Evolutionary conservation across 2,329 filamentous ascomycete species (phyloP), one percentile per base, ranked within the genome.

Genomic region (Calonectria pteridis): DNA sequence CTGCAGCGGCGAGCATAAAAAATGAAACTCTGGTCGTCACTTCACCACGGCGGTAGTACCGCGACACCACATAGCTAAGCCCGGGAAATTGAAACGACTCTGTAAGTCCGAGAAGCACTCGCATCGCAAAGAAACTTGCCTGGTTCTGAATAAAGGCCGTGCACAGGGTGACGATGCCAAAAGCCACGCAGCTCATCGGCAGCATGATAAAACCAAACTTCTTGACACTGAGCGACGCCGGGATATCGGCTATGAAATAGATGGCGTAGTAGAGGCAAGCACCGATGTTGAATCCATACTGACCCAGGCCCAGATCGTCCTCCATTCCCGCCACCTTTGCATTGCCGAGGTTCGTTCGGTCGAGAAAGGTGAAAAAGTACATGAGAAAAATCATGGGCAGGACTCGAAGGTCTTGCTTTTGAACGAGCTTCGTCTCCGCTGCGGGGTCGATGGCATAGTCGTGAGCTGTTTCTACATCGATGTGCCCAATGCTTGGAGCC

Each of bases 1-100:
- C 89, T 1, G 89, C 87, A 6, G 88, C 86, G 2, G 87, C 89
- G 14, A 91, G 73, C 87, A 80, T 90, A 75, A 79, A 91, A 73
- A 91, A 89, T 13, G 89, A 89, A 29, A 91, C 82, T 59, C 90
- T 86, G 76, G 91, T 88, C 18, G 90, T 83, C 6, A 91, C 84
- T 80, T 92, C 89, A 64, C 88, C 83, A 68, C 89, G 85, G 80
- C 88, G 89, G 82, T 91, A 91, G 79, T 90, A 91, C 65, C 86
- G 88, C 68, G 86, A 88, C 14, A 91, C 86, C 79, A 88, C 89
- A 78, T 91, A 91, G 23, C 89, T 88, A 75, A 91, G 86, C 13
- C 89, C 89, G 50, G 89, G 90, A 86, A 91, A 90, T 14, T 89
- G 87, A 69, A 90, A 90, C 31, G 89, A 89, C 78, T 91, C 90